Conservation (phyloP, 257 asterid species). For the Penstemon barbatus region DNA sequence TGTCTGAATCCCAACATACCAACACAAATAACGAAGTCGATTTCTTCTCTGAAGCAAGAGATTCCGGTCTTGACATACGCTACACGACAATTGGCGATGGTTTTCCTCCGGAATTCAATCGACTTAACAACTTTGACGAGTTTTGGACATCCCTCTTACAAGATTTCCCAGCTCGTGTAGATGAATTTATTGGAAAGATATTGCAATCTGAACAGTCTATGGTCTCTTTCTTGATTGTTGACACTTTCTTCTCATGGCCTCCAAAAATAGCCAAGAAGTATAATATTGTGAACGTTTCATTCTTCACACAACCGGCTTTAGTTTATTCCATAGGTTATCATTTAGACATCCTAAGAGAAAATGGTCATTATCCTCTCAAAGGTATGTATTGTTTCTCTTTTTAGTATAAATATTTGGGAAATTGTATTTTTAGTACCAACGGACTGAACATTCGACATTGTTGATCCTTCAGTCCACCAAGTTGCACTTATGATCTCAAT, state of each 20-base stretch:
- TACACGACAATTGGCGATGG: slow-evolving; percentile 44
- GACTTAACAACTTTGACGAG: slow-evolving; percentile 29
- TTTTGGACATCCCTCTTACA: slow-evolving; percentile 28
- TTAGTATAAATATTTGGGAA: too few relatives aligned
- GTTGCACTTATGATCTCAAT: too few relatives aligned
- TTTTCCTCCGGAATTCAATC: slow-evolving; percentile 35
- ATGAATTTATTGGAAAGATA: slow-evolving; percentile 35
- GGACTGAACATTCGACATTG: too few relatives aligned
- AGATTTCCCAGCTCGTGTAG: slow-evolving; percentile 36
- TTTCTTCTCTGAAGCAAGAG: slow-evolving; percentile 33
- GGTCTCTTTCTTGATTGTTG: slow-evolving; percentile 40
- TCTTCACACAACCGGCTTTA: slow-evolving; percentile 42
- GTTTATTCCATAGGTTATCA: neutral
- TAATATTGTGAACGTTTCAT: slow-evolving; percentile 37
- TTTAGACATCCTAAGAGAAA: too few relatives aligned
- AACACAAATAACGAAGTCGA: neutral
- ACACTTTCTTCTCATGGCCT: slow-evolving; percentile 39
- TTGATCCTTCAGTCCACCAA: too few relatives aligned
- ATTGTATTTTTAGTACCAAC: too few relatives aligned
- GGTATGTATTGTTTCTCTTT: too few relatives aligned
- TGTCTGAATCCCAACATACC: slow-evolving; percentile 33
- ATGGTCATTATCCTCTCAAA: too few relatives aligned
- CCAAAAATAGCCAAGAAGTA: slow-evolving; percentile 36
- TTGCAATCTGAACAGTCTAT: slow-evolving; percentile 29
- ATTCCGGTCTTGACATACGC: slow-evolving; percentile 45